These are phyloP conservation scores for Linanthus parryae DNA, from an alignment of 148 eudicot genomes.

Conservation along the genomic window DNA sequence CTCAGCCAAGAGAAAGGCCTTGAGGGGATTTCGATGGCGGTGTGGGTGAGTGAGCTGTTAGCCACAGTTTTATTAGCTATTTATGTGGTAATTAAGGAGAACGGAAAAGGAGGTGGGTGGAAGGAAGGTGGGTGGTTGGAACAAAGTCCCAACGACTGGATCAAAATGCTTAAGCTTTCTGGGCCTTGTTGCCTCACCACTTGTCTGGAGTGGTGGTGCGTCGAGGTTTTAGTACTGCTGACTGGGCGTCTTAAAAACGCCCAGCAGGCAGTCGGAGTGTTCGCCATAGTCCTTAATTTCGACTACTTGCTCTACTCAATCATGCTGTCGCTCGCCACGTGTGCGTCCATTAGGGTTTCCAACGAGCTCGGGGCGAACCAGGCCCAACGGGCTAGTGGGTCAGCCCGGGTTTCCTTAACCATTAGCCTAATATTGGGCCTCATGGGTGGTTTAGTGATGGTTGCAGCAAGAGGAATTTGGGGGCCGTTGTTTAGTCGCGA, in stretches of 20 bases:
- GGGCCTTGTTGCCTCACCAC: constrained; percentile 80
- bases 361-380: constrained; percentile 70
- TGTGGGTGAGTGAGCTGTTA: constrained; percentile 59
- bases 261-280: constrained; percentile 46
- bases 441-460: constrained; percentile 42
- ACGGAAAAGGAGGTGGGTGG: constrained; percentile 47
- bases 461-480: constrained; percentile 51
- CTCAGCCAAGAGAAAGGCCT: constrained; percentile 51
- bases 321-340: constrained; percentile 65
- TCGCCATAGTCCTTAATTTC: constrained; percentile 76
- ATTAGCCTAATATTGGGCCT: constrained; percentile 34
- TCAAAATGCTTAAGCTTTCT: constrained; percentile 32
- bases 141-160: constrained; percentile 54
- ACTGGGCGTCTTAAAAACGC: constrained; percentile 58
- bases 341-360: constrained; percentile 72
- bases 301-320: constrained; percentile 70
- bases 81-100: constrained; percentile 37
- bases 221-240: constrained; percentile 63
- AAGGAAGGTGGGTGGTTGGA: constrained; percentile 79
- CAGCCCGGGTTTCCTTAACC: constrained; percentile 45
- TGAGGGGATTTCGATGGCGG: constrained; percentile 66
- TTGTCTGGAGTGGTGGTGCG: constrained; percentile 96
- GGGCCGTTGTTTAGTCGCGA: constrained; percentile 56
- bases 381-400: constrained; percentile 30
- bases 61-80: constrained; percentile 26